Base-by-base conservation (phyloP, 2,329 filamentous ascomycete genomes). In the Cadophora sp. region DNA sequence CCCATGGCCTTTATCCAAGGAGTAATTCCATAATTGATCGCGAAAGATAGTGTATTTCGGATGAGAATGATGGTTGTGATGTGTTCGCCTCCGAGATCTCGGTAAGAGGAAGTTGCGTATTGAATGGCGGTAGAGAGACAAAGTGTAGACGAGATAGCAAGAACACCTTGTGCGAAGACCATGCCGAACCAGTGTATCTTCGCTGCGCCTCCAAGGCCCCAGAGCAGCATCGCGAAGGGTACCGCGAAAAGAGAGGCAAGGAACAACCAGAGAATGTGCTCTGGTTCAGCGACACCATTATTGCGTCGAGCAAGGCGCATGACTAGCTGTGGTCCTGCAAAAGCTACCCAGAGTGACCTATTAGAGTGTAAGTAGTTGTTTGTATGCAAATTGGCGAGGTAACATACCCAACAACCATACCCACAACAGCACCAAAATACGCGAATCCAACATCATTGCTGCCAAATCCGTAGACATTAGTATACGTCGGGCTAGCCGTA, bases 11-110 rank as follows among this genome's bases (percentile, higher is more conserved):
- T 75, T 4, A 82, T 72, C 81, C 81, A 83, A 0, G 81, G 81
- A 0, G 80, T 82, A 43, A 82, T 80, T 14, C 84, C 83, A 71
- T 87, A 86, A 50, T 79, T 80, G 45, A 84, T 80, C 11, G 81
- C 82, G 67, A 84, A 84, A 39, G 76, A 79, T 77, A 83, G 80
- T 0, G 81, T 83, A 67, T 84, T 84, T 8, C 83, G 76, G 22
- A 73, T 72, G 1, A 84, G 63, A 45, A 84, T 84, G 9, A 84
- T 81, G 1, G 82, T 81, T 7, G 83, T 80, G 56, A 84, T 80
- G 1, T 80, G 79, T 69, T 84, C 82, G 0, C 81, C 82, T 30
- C 78, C 78, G 3, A 84, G 72, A 18, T 81, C 82, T 20, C 80
- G 77, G 69, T 84, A 84, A 8, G 77, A 79, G 64, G 83, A 82